Percentiles rank a stretch among this genome's conserved stretches.
These are phyloP conservation scores for Blepharisma stoltei DNA, from an alignment of 73 alveolate species.

Conservation along the genomic window DNA sequence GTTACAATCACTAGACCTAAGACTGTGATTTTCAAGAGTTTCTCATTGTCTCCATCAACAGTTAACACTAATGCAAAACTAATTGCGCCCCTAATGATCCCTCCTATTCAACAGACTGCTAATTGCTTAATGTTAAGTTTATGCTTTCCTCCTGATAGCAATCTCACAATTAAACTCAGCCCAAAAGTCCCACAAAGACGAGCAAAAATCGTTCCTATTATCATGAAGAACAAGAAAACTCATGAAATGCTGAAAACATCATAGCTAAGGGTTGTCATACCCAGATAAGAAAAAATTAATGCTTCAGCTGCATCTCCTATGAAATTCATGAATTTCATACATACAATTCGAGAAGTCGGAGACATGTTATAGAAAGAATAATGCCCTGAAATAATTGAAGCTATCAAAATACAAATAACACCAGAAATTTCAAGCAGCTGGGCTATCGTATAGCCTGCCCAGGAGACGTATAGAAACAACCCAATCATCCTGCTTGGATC, in stretches of 20 bases:
- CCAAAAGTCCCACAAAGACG: slow-evolving; percentile 58
- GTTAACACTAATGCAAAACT: slow-evolving; percentile 90
- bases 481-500: slow-evolving; percentile 82
- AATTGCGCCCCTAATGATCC: slow-evolving; percentile 95
- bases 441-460: slow-evolving; percentile 78
- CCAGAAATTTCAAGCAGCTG: slow-evolving; percentile 89
- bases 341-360: slow-evolving; percentile 72
- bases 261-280: slow-evolving; percentile 62
- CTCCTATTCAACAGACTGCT: slow-evolving; percentile 84
- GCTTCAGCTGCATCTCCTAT: slow-evolving; percentile 96
- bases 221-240: slow-evolving; percentile 65
- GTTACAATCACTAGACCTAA: slow-evolving; percentile 53
- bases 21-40: slow-evolving; percentile 59
- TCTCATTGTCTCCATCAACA: slow-evolving; percentile 62
- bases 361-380: slow-evolving; percentile 88
- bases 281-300: slow-evolving; percentile 92
- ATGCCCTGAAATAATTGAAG: slow-evolving; percentile 88
- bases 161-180: slow-evolving; percentile 36
- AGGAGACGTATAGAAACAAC: slow-evolving; percentile 78
- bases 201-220: slow-evolving; percentile 35
- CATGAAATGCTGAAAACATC: slow-evolving; percentile 46
- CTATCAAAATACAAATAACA: slow-evolving; percentile 83
- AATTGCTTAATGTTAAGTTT: slow-evolving; percentile 71
- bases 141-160: slow-evolving; percentile 28
- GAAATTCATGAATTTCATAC: slow-evolving; percentile 78